These are phyloP conservation scores for Rhynchospora breviuscula DNA, from an alignment of 176 grass and related monocot species.

Conservation along the genomic window DNA sequence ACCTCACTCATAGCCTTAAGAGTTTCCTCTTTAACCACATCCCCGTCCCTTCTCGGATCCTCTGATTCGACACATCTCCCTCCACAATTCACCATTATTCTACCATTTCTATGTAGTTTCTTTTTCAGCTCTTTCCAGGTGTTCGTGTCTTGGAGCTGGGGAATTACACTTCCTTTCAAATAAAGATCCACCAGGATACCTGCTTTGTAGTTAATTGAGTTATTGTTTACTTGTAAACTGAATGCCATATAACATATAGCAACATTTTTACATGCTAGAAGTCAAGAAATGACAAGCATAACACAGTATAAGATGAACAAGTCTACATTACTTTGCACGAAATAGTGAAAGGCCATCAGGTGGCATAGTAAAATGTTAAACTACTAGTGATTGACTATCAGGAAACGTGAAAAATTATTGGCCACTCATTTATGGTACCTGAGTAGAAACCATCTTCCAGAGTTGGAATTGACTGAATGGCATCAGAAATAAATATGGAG, in stretches of 20 bases:
- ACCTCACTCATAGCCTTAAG: constrained; percentile 38
- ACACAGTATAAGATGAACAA: not conserved
- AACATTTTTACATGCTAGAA: not conserved
- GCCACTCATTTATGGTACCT: constrained; percentile 5
- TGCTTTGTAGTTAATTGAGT: not conserved
- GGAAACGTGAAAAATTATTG: not conserved
- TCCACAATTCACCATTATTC: constrained; percentile 79
- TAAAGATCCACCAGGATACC: constrained; percentile 67
- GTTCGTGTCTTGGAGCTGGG: constrained; percentile 51
- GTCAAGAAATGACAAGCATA: not conserved
- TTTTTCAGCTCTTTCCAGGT: constrained; percentile 40
- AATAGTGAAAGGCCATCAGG: not conserved
- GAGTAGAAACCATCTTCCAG: constrained; percentile 39
- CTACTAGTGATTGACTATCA: not conserved
- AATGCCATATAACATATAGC: not conserved
- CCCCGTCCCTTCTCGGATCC: constrained; percentile 46
- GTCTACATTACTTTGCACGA: not conserved
- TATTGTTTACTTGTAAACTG: not conserved
- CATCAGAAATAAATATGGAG: constrained; percentile 44
- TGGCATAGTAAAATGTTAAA: not conserved
- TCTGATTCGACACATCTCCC: constrained; percentile 73
- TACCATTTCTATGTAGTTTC: constrained; percentile 34
- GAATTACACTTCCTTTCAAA: constrained; percentile 60
- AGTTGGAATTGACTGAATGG: constrained; percentile 33
- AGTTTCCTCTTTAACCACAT: constrained; percentile 55